Percentiles rank a stretch among this genome's conserved stretches.
Evolutionary conservation across 2,329 filamentous ascomycete genomes (phyloP).

Genomic region (Cytospora piceicola): DNA sequence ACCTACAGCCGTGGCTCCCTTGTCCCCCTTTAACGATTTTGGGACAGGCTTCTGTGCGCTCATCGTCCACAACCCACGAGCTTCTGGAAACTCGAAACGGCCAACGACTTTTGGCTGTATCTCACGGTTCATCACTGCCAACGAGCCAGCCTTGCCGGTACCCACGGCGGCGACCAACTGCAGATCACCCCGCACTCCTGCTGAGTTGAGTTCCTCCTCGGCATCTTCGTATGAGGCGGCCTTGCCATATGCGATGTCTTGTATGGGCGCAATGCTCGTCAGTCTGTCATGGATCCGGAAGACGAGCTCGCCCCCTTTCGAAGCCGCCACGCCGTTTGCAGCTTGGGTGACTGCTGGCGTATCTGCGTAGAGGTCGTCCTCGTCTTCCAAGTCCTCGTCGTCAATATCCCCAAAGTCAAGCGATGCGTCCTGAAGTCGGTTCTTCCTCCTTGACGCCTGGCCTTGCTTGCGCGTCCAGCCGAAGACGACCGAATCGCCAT

Average conservation of each 20-base stretch:
- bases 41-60: slow-evolving; percentile 69
- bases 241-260: slow-evolving; percentile 72
- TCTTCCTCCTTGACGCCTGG: slow-evolving; percentile 65
- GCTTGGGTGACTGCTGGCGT: slow-evolving; percentile 48
- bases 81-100: slow-evolving; percentile 72
- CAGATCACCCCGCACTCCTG: slow-evolving; percentile 58
- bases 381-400: slow-evolving; percentile 61
- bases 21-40: slow-evolving; percentile 58
- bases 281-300: slow-evolving; percentile 81
- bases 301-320: slow-evolving; percentile 65
- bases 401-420: slow-evolving; percentile 52
- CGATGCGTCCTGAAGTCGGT: slow-evolving; percentile 60
- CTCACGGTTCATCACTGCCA: slow-evolving; percentile 78
- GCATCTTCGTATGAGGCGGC: slow-evolving; percentile 48
- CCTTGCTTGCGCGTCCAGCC: slow-evolving; percentile 74
- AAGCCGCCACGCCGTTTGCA: slow-evolving; percentile 43
- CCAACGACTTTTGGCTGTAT: slow-evolving; percentile 75
- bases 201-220: slow-evolving; percentile 48
- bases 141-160: slow-evolving; percentile 65
- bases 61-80: slow-evolving; percentile 81
- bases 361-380: slow-evolving; percentile 67
- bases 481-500: slow-evolving; percentile 78
- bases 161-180: slow-evolving; percentile 67
- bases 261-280: slow-evolving; percentile 78
- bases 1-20: slow-evolving; percentile 53